phyloP scores from a whole-genome alignment of 2,329 filamentous ascomycete species.

The Eurotiales sp. region DNA sequence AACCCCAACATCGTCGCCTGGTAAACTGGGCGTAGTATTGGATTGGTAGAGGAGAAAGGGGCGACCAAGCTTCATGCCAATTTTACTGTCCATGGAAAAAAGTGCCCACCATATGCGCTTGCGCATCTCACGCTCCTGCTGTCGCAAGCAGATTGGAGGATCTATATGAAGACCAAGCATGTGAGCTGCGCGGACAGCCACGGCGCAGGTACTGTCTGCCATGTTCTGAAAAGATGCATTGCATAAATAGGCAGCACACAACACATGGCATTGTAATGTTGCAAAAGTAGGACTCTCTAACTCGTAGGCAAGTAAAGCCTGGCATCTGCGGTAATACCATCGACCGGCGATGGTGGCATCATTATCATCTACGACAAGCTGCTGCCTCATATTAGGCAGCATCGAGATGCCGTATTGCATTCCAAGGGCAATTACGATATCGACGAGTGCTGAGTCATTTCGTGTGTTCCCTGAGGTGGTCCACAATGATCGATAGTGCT shows the following conservation, averaged over 20 bases:
- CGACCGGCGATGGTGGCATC: conserved; percentile 45
- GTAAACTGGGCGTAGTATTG: conserved; percentile 35
- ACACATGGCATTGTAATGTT: conserved; percentile 49
- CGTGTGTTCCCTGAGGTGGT: conserved; percentile 25
- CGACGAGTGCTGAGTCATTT: conserved; percentile 48
- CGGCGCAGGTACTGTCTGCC: conserved; percentile 38
- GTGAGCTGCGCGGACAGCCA: conserved; percentile 45
- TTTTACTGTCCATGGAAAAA: conserved; percentile 48
- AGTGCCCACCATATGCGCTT: conserved; percentile 54
- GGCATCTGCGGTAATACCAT: conserved; percentile 47
- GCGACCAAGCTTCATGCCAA: conserved; percentile 46
- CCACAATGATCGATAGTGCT: conserved; percentile 45
- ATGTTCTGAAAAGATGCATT: conserved; percentile 49
- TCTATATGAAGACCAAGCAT: conserved; percentile 50
- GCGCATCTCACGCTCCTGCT: conserved; percentile 41
- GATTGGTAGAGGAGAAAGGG: conserved; percentile 37
- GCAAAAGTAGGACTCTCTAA: conserved; percentile 48
- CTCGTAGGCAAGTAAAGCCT: conserved; percentile 42
- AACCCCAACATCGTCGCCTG: conserved; percentile 32
- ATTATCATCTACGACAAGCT: conserved; percentile 19
- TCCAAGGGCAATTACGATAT: conserved; percentile 51
- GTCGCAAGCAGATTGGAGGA: conserved; percentile 34
- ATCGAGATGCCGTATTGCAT: conserved; percentile 45
- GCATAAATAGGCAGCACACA: conserved; percentile 46
- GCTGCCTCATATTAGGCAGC: conserved; percentile 1